phyloP scores from a whole-genome alignment of 2,329 filamentous ascomycete genomes.

The Berkeleyomyces rouxiae region DNA sequence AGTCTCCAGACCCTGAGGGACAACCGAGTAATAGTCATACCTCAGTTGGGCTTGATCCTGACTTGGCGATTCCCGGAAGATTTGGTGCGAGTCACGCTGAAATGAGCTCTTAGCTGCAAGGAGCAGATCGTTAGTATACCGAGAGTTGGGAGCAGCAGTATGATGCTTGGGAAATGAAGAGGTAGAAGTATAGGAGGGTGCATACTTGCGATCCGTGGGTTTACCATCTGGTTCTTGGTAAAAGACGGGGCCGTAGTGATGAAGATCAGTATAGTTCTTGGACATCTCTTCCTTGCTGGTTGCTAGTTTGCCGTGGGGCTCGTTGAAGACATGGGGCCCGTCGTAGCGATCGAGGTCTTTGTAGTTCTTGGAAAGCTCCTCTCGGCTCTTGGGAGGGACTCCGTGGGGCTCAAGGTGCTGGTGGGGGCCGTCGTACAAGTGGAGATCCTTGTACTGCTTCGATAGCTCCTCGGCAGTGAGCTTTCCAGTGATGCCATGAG shows the following conservation, averaged over 20 bases:
- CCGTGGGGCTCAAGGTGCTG: conserved; percentile 11
- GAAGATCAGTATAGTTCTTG: conserved; percentile 26
- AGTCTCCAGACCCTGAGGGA: conserved; percentile 32
- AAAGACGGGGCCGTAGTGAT: conserved; percentile 23
- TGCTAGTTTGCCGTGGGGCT: conserved; percentile 14
- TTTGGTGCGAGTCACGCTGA: not conserved
- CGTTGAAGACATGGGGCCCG: conserved; percentile 14
- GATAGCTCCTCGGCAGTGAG: conserved; percentile 18
- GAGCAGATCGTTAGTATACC: conserved; percentile 5
- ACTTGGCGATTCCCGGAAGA: not conserved
- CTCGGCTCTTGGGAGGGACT: conserved; percentile 16
- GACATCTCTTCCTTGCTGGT: conserved; percentile 21
- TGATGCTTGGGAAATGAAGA: not conserved
- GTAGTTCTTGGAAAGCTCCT: conserved; percentile 25
- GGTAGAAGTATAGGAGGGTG: not conserved
- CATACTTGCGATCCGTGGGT: conserved; percentile 18
- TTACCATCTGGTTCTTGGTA: conserved; percentile 23
- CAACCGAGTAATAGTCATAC: conserved; percentile 23
- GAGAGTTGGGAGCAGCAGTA: not conserved
- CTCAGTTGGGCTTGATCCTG: not conserved
- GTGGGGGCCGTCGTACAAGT: conserved; percentile 20
- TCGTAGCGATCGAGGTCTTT: conserved; percentile 22
- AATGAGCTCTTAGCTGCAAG: not conserved
- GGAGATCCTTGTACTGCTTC: conserved; percentile 22
- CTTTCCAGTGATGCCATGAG: conserved; percentile 16